Percentiles rank a stretch among this genome's conserved stretches.
These are phyloP conservation scores for Ogataea sp. DNA, from an alignment of 805 yeast species.

Conservation along the genomic window DNA sequence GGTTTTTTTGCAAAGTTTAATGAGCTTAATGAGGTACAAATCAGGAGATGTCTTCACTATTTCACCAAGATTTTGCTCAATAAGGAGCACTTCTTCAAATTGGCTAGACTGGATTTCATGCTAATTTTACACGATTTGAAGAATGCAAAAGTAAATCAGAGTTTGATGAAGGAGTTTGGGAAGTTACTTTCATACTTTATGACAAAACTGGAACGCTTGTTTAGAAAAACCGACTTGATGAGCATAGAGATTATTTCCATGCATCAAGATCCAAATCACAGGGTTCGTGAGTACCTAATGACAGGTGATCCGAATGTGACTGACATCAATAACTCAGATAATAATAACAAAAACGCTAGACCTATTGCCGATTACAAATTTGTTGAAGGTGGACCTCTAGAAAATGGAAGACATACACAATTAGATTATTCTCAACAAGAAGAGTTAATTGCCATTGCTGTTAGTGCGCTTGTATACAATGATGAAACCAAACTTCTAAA, in stretches of 20 bases:
- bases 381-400: constrained; percentile 1
- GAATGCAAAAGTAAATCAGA: constrained; percentile 35
- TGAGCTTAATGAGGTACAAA: constrained; percentile 52
- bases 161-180: constrained; percentile 49
- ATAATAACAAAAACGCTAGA: background rate
- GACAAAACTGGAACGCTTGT: constrained; percentile 42
- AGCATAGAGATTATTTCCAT: constrained; percentile 57
- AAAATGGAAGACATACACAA: no score
- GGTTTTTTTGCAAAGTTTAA: constrained; percentile 49
- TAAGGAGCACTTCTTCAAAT: constrained; percentile 41
- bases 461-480: background rate
- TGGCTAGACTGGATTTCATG: constrained; percentile 73
- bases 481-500: background rate
- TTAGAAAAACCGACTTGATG: constrained; percentile 43
- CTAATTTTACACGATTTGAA: constrained; percentile 42
- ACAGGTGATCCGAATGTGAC: constrained; percentile 42
- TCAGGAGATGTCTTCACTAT: constrained; percentile 59
- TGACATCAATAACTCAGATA: background rate
- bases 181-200: constrained; percentile 60
- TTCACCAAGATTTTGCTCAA: constrained; percentile 65
- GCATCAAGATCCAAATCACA: constrained; percentile 40
- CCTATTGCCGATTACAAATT: background rate
- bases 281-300: constrained; percentile 42
- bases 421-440: no score
- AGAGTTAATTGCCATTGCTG: background rate